These are phyloP conservation scores for Cinnamomum chago DNA, from an alignment of 164 flowering plant species.

Conservation along the genomic window DNA sequence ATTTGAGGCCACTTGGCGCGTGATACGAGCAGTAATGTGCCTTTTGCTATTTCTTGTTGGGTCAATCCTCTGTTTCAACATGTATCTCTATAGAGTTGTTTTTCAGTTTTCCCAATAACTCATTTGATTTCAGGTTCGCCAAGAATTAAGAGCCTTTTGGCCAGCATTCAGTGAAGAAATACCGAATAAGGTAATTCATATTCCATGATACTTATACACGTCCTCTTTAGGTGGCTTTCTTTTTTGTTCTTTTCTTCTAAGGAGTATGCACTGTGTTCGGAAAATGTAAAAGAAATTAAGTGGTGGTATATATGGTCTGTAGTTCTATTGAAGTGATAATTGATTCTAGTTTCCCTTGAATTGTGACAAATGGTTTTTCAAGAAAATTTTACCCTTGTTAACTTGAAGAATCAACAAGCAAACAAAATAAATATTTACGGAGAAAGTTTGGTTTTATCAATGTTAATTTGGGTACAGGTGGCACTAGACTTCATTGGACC, in stretches of 20 bases:
- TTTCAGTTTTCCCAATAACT: not conserved
- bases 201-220: constrained; percentile 27
- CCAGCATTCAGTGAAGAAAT: constrained; percentile 56
- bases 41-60: not conserved
- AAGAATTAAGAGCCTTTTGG: constrained; percentile 63
- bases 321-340: too few species aligned
- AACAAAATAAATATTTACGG: too few species aligned
- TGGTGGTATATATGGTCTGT: too few species aligned
- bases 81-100: not conserved
- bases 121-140: constrained; percentile 59
- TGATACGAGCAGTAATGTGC: constrained; percentile 60
- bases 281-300: too few species aligned
- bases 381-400: too few species aligned
- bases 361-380: too few species aligned
- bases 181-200: constrained; percentile 32
- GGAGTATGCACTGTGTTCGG: not conserved
- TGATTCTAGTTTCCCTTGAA: too few species aligned
- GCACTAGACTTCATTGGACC: too few species aligned
- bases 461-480: too few species aligned
- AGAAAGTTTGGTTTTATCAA: too few species aligned
- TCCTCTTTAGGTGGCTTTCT: constrained; percentile 38
- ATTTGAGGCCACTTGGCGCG: constrained; percentile 91
- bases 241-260: not conserved
- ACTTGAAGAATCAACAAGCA: too few species aligned
- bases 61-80: not conserved